Conservation (phyloP, 2,329 filamentous ascomycete species). For the Xylaria sp. region DNA sequence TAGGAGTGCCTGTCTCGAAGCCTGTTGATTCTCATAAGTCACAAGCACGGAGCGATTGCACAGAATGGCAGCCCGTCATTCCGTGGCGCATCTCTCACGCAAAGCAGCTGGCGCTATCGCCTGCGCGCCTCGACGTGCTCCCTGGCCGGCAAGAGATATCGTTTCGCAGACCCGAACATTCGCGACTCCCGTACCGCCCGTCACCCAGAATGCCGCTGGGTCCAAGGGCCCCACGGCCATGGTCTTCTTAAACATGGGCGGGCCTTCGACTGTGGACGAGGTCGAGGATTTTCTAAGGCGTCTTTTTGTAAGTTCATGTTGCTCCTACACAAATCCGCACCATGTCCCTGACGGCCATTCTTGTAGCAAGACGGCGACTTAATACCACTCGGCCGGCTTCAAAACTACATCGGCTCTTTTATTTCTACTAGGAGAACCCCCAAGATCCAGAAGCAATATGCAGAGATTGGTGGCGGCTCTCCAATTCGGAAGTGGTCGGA, state of each 20-base stretch:
- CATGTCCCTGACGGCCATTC: constrained; percentile 34
- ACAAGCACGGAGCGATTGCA: constrained; percentile 13
- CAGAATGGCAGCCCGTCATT: constrained; percentile 56
- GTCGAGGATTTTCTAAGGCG: constrained; percentile 90
- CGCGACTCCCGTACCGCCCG: constrained; percentile 76
- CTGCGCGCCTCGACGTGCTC: constrained; percentile 40
- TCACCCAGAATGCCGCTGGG: constrained; percentile 78
- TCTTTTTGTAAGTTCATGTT: constrained; percentile 76
- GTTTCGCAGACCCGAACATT: constrained; percentile 57
- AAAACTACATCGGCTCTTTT: constrained; percentile 88
- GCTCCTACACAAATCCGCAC: constrained; percentile 9
- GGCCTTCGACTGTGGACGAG: constrained; percentile 87
- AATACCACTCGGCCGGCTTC: constrained; percentile 92
- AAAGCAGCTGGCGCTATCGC: constrained; percentile 45
- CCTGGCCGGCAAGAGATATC: constrained; percentile 41
- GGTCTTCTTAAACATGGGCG: constrained; percentile 99
- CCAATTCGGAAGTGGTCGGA: constrained; percentile 99
- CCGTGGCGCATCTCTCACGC: constrained; percentile 53
- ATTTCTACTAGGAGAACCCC: constrained; percentile 89
- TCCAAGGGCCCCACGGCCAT: constrained; percentile 90
- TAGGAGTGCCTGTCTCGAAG: not conserved
- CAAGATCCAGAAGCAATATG: constrained; percentile 96
- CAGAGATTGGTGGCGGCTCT: constrained; percentile 95
- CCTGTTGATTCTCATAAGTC: not conserved
- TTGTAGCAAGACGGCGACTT: constrained; percentile 86